A percentile compares a stretch with the other conserved stretches of the same genome.
These are phyloP conservation scores for Haplosporangium sp. DNA, from an alignment of 371 early-diverging fungal genomes.

Conservation along the genomic window DNA sequence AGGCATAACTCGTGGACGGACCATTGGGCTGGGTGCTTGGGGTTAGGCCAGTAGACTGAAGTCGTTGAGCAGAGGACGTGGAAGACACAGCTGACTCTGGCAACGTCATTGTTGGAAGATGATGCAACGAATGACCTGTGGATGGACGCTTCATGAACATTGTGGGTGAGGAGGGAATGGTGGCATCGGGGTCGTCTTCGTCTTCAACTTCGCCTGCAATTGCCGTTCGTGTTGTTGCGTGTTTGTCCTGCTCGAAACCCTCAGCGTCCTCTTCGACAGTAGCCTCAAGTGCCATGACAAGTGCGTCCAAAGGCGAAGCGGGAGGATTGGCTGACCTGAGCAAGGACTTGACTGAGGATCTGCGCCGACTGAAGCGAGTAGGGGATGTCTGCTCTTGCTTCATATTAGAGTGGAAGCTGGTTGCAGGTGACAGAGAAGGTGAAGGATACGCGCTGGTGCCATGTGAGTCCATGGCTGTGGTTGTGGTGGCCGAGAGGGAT, in stretches of 20 bases:
- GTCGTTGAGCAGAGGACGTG: conserved; percentile 5
- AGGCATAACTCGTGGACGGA: background rate
- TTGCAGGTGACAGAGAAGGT: conserved; percentile 38
- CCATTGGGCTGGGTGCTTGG: conserved; percentile 25
- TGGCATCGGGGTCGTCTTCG: conserved; percentile 55
- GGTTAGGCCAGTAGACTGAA: conserved; percentile 15
- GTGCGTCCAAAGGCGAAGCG: conserved; percentile 48
- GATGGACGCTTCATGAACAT: conserved; percentile 45
- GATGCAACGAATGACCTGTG: conserved; percentile 27
- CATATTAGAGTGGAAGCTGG: conserved; percentile 26
- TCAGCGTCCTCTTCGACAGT: conserved; percentile 41
- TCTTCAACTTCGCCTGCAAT: background rate
- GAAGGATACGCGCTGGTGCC: conserved; percentile 29
- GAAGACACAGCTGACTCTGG: conserved; percentile 26
- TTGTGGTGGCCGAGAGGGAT: conserved; percentile 7
- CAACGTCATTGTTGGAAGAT: conserved; percentile 43
- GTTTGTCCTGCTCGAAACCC: background rate
- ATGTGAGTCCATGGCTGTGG: conserved; percentile 1
- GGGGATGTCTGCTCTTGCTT: background rate
- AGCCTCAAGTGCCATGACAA: conserved; percentile 54
- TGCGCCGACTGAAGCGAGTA: conserved; percentile 7
- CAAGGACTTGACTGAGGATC: conserved; percentile 35
- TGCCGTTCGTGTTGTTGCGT: background rate
- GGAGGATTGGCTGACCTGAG: conserved; percentile 30
- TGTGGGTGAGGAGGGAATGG: conserved; percentile 51